Evolutionary conservation across 2,329 filamentous ascomycete genomes (phyloP).

Genomic region (Macroventuria anomochaeta): DNA sequence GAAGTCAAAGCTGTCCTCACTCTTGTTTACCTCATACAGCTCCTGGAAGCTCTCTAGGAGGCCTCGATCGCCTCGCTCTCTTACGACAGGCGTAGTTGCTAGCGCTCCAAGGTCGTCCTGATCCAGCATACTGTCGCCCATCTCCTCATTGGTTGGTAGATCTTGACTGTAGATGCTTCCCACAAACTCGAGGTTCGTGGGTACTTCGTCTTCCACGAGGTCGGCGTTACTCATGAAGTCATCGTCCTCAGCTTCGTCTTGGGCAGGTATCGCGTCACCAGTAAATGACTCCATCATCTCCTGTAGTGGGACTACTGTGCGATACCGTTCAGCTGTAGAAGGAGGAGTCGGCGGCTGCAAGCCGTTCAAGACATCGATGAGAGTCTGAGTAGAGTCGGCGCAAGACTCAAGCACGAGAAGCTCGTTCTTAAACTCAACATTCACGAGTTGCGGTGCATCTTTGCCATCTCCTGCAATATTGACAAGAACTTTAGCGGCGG

Average conservation of each 20-base stretch:
- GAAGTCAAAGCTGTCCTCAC: conserved; percentile 70
- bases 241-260: conserved; percentile 62
- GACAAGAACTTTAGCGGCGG: conserved; percentile 74
- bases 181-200: conserved; percentile 54
- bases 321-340: conserved; percentile 82
- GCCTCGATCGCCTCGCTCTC: conserved; percentile 44
- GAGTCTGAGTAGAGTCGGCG: conserved; percentile 93
- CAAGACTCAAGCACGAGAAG: conserved; percentile 92
- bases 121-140: conserved; percentile 52
- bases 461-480: conserved; percentile 63
- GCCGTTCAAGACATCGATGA: conserved; percentile 79
- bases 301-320: conserved; percentile 83
- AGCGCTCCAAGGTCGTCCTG: conserved; percentile 49
- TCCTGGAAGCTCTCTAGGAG: conserved; percentile 61
- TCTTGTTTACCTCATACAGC: conserved; percentile 61
- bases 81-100: conserved; percentile 39
- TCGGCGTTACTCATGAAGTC: conserved; percentile 50
- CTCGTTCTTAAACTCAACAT: conserved; percentile 83
- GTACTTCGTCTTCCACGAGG: conserved; percentile 50
- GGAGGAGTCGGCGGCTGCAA: conserved; percentile 84
- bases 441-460: conserved; percentile 70
- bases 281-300: conserved; percentile 91
- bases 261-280: conserved; percentile 76
- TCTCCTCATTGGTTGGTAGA: conserved; percentile 50
- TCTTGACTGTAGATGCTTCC: conserved; percentile 62